Percentiles rank a stretch among this genome's conserved stretches.
phyloP scores from a whole-genome alignment of 257 asterid species.

The Jaltomata sinuosa region DNA sequence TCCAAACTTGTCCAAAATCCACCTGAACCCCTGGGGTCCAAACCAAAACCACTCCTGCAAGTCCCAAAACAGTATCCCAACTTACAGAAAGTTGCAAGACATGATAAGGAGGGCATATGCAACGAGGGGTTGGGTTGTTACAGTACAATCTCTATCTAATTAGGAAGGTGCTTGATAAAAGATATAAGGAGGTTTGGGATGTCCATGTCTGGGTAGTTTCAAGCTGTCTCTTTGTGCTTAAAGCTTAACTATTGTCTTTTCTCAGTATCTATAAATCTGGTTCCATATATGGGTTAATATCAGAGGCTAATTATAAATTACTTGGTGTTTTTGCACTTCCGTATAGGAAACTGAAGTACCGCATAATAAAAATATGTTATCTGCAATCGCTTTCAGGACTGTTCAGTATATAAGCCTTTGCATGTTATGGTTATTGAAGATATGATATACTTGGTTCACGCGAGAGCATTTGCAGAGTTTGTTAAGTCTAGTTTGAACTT shows the following conservation, averaged over 20 bases:
- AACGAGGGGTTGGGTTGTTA: no score
- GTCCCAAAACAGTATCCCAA: no score
- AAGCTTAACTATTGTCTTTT: no score
- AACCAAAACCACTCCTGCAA: no score
- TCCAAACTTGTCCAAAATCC: no score
- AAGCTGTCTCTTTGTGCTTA: background rate
- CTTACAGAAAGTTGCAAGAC: no score
- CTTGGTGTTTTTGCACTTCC: background rate
- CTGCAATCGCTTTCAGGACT: constrained; percentile 39
- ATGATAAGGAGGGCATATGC: no score
- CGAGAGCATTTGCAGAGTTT: constrained; percentile 35
- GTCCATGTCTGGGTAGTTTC: background rate
- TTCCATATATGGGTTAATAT: background rate
- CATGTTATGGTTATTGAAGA: constrained; percentile 73
- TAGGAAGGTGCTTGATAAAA: background rate
- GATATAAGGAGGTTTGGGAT: background rate
- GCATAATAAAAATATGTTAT: background rate
- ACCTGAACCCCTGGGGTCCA: no score
- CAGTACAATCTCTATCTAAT: no score
- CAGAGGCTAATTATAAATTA: background rate
- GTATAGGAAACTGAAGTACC: background rate
- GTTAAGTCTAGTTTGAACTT: constrained; percentile 32
- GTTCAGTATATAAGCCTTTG: constrained; percentile 38
- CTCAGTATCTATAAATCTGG: background rate
- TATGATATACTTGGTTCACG: constrained; percentile 65